Evolutionary conservation across 495 filamentous ascomycete species (phyloP), one percentile per base, ranked within the genome.

Genomic region (Bacidia rubella): DNA sequence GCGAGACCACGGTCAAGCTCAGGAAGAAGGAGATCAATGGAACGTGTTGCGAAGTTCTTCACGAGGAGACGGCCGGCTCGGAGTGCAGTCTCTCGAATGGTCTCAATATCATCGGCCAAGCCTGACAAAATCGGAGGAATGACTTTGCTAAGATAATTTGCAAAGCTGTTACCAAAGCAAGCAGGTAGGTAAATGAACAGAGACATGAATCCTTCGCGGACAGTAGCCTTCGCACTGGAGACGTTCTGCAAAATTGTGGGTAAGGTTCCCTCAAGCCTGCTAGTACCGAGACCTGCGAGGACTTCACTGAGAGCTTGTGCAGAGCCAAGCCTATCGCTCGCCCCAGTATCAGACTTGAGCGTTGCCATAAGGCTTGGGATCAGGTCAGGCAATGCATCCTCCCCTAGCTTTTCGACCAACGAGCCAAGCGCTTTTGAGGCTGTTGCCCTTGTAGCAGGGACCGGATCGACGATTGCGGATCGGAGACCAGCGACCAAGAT

Each of bases 181-280:
- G 93, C 93, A 17, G 92, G 92, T 68, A 98, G 79, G 75, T 94
- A 98, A 57, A 98, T 96, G 69, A 98, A 98, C 39, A 98, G 76
- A 24, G 92, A 95, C 92, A 98, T 98, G 74, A 97, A 98, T 32
- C 92, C 92, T 73, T 98, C 92, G 54, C 92, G 81, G 54, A 96
- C 86, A 56, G 87, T 75, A 19, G 92, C 66, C 66, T 95, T 97
- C 48, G 86, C 76, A 61, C 92, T 97, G 57, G 85, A 80, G 47
- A 93, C 90, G 58, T 98, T 98, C 62, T 98, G 92, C 23, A 98
- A 69, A 54, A 98, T 95, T 5, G 92, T 97, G 46, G 92, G 93
- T 49, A 98, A 69, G 1, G 90, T 98, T 68, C 97, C 93, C 68
- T 98, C 92, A 48, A 98, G 71, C 55, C 92, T 81, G 32, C 83